phyloP scores from a whole-genome alignment of 345 rosid species.

The Pseudoturritis turrita region DNA sequence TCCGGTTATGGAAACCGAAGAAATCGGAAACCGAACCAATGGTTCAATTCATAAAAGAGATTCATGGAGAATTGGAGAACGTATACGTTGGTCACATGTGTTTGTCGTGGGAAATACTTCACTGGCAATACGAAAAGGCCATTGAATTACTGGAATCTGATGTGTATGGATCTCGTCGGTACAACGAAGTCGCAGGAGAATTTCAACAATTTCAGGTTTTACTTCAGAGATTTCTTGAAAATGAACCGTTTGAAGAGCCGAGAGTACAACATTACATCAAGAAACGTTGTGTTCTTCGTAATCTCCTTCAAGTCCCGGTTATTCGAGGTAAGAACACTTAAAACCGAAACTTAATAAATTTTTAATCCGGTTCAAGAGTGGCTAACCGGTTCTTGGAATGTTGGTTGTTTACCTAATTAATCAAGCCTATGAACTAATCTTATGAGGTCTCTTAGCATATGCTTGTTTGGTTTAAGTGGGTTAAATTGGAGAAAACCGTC shows the following conservation, averaged over 20 bases:
- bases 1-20: conserved; percentile 43
- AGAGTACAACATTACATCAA: conserved; percentile 66
- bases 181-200: conserved; percentile 85
- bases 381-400: not conserved
- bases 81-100: conserved; percentile 97
- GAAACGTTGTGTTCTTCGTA: conserved; percentile 65
- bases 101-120: conserved; percentile 96
- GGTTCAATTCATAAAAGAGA: conserved; percentile 51
- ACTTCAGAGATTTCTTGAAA: conserved; percentile 81
- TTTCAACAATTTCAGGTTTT: conserved; percentile 92
- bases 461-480: too few species aligned
- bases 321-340: conserved; percentile 55
- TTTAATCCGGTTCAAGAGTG: not conserved
- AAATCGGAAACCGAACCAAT: conserved; percentile 50
- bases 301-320: conserved; percentile 87
- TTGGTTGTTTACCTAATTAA: not conserved
- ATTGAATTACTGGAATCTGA: conserved; percentile 74
- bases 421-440: too few species aligned
- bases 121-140: conserved; percentile 87
- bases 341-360: not conserved
- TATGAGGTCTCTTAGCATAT: too few species aligned
- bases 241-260: conserved; percentile 78
- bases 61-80: conserved; percentile 63
- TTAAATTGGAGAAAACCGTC: too few species aligned
- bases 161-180: conserved; percentile 41